Evolutionary conservation across 805 yeast genomes (phyloP), one percentile per base, ranked within the genome.

Genomic region (Pichia eremophila): DNA sequence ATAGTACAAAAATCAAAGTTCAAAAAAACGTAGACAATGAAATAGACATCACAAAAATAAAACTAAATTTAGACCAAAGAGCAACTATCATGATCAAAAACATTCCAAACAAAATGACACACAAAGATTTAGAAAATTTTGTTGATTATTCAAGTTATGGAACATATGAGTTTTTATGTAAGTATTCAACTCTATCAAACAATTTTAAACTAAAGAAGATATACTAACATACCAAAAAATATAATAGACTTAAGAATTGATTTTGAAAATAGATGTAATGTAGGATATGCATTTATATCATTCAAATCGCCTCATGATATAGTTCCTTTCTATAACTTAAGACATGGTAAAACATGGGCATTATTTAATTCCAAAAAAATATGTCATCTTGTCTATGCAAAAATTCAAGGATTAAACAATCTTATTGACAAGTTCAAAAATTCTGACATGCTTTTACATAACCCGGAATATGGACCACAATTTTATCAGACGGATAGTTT

Each of bases 271-370:
- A 68, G 67, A 47, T 74, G 79, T 66, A 76, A 77, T 49, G 79
- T 75, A 31, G 81, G 81, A 7, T 75, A 75, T 59, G 81, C 79
- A 5, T 75, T 75, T 55, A 68, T 75, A 34, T 71, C 77, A 9
- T 75, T 75, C 53, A 69, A 64, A 19, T 57, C 64, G 29, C 73
- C 79, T 8, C 59, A 61, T 44, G 65, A 69, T 40, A 73, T 76
- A 29, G 65, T 72, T 37, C 61, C 65, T 10, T 73, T 76, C 54
- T 76, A 75, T 41, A 56, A 61, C 38, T 70, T 67, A 2, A 61
- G 78, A 28, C 67, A 68, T 5, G 79, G 78, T 6, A 70, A 70
- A 45, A 70, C 65, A 53, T 76, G 81, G 74, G 65, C 64, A 50
- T 60, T 63, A 39, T 69, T 70, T 57, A 71, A 71, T 51, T 74